These are phyloP conservation scores for Fusarium albosuccineum DNA, from an alignment of 2,329 filamentous ascomycete species.

Conservation along the genomic window DNA sequence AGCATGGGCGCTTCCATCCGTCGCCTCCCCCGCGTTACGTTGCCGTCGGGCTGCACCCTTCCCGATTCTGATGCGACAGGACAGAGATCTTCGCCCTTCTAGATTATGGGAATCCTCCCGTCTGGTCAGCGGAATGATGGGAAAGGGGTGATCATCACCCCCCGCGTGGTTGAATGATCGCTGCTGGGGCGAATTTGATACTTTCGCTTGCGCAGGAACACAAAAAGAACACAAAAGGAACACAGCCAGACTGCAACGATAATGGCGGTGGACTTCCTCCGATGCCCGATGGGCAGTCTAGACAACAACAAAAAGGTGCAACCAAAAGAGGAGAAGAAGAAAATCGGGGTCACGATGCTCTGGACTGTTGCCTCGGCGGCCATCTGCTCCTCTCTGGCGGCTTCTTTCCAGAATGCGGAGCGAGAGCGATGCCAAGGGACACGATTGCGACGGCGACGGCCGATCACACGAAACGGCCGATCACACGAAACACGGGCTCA, in stretches of 20 bases:
- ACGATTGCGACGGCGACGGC: conserved; percentile 6
- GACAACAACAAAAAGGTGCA: conserved; percentile 2
- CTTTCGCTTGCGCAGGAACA: conserved; percentile 41
- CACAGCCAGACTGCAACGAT: conserved; percentile 2
- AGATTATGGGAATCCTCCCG: conserved; percentile 22
- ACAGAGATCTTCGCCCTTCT: conserved; percentile 34
- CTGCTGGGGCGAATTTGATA: conserved; percentile 22
- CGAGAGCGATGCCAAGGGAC: background rate
- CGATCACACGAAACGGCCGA: conserved; percentile 29
- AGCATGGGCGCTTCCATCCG: conserved; percentile 18
- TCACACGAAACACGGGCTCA: conserved; percentile 19
- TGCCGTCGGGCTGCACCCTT: conserved; percentile 36
- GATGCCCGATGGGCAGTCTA: conserved; percentile 21
- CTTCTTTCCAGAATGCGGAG: conserved; percentile 1
- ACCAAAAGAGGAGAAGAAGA: conserved; percentile 6
- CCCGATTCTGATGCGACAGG: conserved; percentile 29
- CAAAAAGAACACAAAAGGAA: conserved; percentile 4
- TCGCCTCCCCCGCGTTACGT: conserved; percentile 35
- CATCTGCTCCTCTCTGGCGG: background rate
- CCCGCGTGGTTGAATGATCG: conserved; percentile 19
- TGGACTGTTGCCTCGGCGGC: background rate
- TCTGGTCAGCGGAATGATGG: conserved; percentile 24
- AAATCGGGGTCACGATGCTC: background rate
- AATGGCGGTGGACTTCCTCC: conserved; percentile 27
- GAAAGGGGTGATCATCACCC: conserved; percentile 29